Evolutionary conservation across 2,329 filamentous ascomycete species (phyloP).

Genomic region (Aspergillus sp.): DNA sequence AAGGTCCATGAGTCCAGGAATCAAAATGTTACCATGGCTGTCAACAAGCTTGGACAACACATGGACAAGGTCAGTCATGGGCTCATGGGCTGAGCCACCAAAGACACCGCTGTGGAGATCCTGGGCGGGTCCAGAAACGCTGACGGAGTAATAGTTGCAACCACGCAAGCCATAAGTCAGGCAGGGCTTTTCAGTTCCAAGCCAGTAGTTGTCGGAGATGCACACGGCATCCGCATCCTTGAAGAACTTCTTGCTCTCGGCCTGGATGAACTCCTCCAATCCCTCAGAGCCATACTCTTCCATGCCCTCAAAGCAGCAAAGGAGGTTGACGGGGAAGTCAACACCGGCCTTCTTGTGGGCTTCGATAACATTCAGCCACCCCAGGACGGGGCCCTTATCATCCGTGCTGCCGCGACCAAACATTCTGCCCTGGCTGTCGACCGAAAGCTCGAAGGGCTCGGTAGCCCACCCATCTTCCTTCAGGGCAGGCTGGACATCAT

Average conservation of each 20-base stretch:
- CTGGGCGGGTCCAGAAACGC: constrained; percentile 84
- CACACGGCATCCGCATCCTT: constrained; percentile 94
- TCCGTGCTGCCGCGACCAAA: constrained; percentile 93
- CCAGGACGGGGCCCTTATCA: constrained; percentile 95
- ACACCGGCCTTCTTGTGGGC: constrained; percentile 93
- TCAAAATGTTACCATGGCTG: constrained; percentile 85
- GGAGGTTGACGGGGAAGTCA: constrained; percentile 93
- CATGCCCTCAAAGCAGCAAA: constrained; percentile 99
- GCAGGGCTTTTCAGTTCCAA: constrained; percentile 97
- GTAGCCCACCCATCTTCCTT: constrained; percentile 95
- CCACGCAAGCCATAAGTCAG: constrained; percentile 95
- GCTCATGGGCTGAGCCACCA: constrained; percentile 92
- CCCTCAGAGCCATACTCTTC: constrained; percentile 98
- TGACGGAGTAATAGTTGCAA: constrained; percentile 95
- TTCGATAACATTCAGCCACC: constrained; percentile 97
- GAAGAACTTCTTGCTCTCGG: constrained; percentile 91
- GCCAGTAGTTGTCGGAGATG: constrained; percentile 99
- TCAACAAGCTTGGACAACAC: constrained; percentile 84
- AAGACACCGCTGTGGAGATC: constrained; percentile 97
- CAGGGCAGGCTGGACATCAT: constrained; percentile 94
- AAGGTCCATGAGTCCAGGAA: constrained; percentile 90
- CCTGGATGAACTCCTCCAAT: constrained; percentile 88
- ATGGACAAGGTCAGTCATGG: constrained; percentile 92
- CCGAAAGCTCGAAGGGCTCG: constrained; percentile 83
- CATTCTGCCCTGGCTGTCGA: constrained; percentile 93